Evolutionary conservation across 2,329 filamentous ascomycete genomes (phyloP).

Genomic region (Ophiostoma himal-ulmi): DNA sequence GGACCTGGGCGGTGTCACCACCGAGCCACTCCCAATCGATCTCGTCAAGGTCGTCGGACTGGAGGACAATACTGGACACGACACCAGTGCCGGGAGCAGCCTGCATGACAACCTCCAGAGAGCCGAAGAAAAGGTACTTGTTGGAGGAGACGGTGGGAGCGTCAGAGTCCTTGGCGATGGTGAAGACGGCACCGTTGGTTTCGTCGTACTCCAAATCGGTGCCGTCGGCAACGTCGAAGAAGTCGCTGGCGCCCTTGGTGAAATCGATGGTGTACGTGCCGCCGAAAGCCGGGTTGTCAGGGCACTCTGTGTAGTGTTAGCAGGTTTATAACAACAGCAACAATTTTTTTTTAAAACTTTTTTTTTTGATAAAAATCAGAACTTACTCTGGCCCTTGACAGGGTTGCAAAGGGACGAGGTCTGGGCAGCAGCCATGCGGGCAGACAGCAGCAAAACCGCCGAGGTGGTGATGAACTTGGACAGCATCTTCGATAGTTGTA

Average conservation of each 20-base stretch:
- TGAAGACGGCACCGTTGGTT: constrained; percentile 49
- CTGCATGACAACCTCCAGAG: constrained; percentile 71
- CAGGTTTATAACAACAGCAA: not conserved
- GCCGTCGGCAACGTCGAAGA: constrained; percentile 43
- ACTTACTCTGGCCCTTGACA: constrained; percentile 40
- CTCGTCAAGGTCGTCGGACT: constrained; percentile 87
- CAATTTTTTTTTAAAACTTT: not conserved
- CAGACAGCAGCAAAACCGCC: constrained; percentile 44
- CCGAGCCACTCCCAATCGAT: constrained; percentile 98
- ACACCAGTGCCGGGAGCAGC: constrained; percentile 76
- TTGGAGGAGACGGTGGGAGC: constrained; percentile 67
- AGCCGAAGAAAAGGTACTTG: constrained; percentile 97
- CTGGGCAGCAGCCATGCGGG: constrained; percentile 47
- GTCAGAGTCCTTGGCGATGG: constrained; percentile 61
- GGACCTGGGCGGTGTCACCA: constrained; percentile 64
- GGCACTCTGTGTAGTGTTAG: constrained; percentile 49
- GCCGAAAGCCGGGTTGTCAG: constrained; percentile 70
- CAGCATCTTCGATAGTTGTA: constrained; percentile 35
- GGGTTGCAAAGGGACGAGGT: constrained; percentile 54
- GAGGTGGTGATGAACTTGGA: constrained; percentile 43
- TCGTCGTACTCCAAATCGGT: constrained; percentile 45
- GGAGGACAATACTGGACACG: constrained; percentile 81
- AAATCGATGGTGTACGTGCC: constrained; percentile 63
- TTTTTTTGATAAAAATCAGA: not conserved
- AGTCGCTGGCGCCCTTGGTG: constrained; percentile 60